Evolutionary conservation across 257 asterid species (phyloP), one percentile per base, ranked within the genome.

Genomic region (Solanum virginianum): DNA sequence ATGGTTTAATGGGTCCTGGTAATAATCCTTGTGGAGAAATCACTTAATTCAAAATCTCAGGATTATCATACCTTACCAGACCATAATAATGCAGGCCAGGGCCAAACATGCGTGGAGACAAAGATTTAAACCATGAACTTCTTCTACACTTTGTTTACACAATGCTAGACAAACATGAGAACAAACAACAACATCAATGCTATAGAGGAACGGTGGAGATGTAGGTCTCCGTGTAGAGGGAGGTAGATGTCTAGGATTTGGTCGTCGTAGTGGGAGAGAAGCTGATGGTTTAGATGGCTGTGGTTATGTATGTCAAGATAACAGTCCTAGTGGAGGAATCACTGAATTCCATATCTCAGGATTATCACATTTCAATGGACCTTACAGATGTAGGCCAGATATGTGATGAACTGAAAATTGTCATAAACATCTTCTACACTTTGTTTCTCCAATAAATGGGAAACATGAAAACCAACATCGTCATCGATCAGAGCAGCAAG

Each of bases 371-470:
- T 10, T 10, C 7, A 17, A 12, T 26, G 83, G 62, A 79, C 84
- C 88, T 71, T 82, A 43, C 77, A 70, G 54, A 16, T 86, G 88
- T 65, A 22, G 69, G 8, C 80, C 84, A 86, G 84, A 65, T 51
- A 29, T 79, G 49, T 77, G 47, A 15, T 45, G 53, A 12, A 26
- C 10, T 16, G 47, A 51, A 51, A 45, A 26, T 26, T 77, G 63
- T 77, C 7, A 16, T 51, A 63, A 77, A 53, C 6, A 51, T 26
- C 63, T 24, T 15, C 45, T 77, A 77, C 63, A 10, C 82, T 77
- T 77, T 77, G 63, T 77, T 77, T 51, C 47, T 51, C 24, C 63
- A 36, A 36, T 36, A 36, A 4, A 36, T 36, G 41, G 6, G 6
- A 36, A 36, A 36, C 41, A 36, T 36, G 41, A 4, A 36, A 4